Evolutionary conservation across 2,329 filamentous ascomycete genomes (phyloP).

Genomic region (Cadophora malorum): DNA sequence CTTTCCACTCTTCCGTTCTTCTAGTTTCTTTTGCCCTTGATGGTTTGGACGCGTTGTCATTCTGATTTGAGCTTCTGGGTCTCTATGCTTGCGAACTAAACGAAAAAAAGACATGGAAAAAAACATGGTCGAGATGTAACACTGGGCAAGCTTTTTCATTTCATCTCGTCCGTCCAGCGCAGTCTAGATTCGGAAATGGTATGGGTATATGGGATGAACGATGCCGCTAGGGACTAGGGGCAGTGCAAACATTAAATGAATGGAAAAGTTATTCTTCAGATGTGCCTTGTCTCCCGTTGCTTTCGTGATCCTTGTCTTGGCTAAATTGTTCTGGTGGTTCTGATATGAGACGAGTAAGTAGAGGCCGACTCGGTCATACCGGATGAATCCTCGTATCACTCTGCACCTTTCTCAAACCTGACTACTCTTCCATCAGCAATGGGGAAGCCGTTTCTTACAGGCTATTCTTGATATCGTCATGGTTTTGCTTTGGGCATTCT

Average conservation of each 20-base stretch:
- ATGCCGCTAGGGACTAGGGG: not conserved
- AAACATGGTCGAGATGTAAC: not conserved
- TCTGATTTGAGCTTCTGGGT: constrained; percentile 24
- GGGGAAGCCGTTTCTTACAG: too few species aligned
- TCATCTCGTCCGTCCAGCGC: not conserved
- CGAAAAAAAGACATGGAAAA: not conserved
- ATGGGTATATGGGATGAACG: constrained; percentile 12
- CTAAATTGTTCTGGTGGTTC: too few species aligned
- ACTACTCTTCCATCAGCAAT: too few species aligned
- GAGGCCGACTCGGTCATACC: too few species aligned
- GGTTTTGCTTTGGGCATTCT: too few species aligned
- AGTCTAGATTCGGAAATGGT: not conserved
- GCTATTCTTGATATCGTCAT: too few species aligned
- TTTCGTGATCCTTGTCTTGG: not conserved
- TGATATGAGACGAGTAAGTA: too few species aligned
- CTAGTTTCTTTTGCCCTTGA: constrained; percentile 14
- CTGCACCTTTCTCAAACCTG: too few species aligned
- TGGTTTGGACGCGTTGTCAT: constrained; percentile 19
- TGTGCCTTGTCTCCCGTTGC: not conserved
- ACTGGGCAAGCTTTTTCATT: constrained; percentile 6
- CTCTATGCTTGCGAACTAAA: constrained; percentile 19
- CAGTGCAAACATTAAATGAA: constrained; percentile 18
- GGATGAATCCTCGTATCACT: too few species aligned
- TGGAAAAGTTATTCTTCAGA: constrained; percentile 23
- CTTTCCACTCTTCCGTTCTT: constrained; percentile 21